phyloP scores from a whole-genome alignment of 805 yeast genomes.

The Ogataea degrootiae region DNA sequence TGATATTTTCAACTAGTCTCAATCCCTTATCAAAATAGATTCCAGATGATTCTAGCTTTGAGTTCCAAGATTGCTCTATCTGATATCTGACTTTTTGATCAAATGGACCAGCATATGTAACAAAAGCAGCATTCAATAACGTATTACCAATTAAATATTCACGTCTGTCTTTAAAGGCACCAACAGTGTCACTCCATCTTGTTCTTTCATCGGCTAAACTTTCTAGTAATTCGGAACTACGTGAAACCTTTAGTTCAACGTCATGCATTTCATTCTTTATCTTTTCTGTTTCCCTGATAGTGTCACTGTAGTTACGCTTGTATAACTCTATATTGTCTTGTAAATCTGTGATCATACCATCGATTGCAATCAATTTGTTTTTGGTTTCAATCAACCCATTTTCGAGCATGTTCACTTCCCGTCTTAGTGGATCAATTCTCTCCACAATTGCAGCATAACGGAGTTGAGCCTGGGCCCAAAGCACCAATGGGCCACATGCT shows the following conservation, averaged over 20 bases:
- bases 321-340: slow-evolving; percentile 63
- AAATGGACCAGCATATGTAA: slow-evolving; percentile 55
- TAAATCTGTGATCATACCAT: slow-evolving; percentile 75
- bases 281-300: slow-evolving; percentile 75
- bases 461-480: slow-evolving; percentile 91
- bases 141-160: slow-evolving; percentile 58
- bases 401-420: slow-evolving; percentile 61
- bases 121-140: slow-evolving; percentile 55
- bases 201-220: slow-evolving; percentile 61
- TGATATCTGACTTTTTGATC: slow-evolving; percentile 31
- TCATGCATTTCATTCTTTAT: slow-evolving; percentile 65
- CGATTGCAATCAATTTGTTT: slow-evolving; percentile 69
- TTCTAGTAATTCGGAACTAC: slow-evolving; percentile 60
- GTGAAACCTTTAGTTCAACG: slow-evolving; percentile 54
- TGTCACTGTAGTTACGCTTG: slow-evolving; percentile 60
- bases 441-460: slow-evolving; percentile 67
- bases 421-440: slow-evolving; percentile 65
- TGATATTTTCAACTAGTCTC: slow-evolving; percentile 33
- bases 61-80: slow-evolving; percentile 18
- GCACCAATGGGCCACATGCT: slow-evolving; percentile 88
- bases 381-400: slow-evolving; percentile 53
- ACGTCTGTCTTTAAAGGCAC: slow-evolving; percentile 42
- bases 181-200: slow-evolving; percentile 68
- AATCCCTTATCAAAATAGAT: slow-evolving; percentile 38
- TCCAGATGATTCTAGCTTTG: slow-evolving; percentile 28